Evolutionary conservation across 495 filamentous ascomycete species (phyloP).

Genomic region (Penicillium daleae): DNA sequence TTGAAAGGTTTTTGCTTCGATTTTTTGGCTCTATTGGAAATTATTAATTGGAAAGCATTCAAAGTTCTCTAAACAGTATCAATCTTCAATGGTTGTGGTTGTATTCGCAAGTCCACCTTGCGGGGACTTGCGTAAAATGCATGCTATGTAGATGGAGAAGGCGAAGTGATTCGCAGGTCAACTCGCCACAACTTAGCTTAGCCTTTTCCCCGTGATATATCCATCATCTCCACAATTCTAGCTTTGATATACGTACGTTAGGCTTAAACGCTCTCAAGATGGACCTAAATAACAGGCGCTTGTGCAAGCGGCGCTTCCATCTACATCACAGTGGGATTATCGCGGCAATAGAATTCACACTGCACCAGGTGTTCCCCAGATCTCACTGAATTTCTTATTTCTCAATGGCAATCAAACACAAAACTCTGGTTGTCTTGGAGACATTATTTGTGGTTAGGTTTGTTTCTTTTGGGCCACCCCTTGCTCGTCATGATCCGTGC

Average conservation of each 20-base stretch:
- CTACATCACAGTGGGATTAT: background rate
- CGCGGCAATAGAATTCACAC: no score
- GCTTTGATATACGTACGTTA: background rate
- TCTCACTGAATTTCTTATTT: background rate
- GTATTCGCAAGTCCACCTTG: background rate
- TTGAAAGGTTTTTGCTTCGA: no score
- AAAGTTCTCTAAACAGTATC: no score
- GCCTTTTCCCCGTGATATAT: background rate
- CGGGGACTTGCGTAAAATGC: background rate
- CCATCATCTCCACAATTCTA: background rate
- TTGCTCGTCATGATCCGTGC: conserved; percentile 20
- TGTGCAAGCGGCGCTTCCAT: background rate
- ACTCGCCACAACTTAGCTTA: background rate
- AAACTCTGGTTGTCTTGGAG: background rate
- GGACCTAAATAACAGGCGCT: no score
- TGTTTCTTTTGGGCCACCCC: conserved; percentile 7
- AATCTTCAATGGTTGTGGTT: background rate
- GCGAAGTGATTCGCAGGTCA: background rate
- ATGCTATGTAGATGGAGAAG: no score
- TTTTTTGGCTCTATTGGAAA: no score
- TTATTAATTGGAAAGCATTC: no score
- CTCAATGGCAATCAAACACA: background rate
- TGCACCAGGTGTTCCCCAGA: no score
- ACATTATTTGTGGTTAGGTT: conserved; percentile 8
- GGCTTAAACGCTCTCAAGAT: no score